Base-by-base conservation (phyloP, 1,284 basidiomycete genomes). In the Megacollybia platyphylla region DNA sequence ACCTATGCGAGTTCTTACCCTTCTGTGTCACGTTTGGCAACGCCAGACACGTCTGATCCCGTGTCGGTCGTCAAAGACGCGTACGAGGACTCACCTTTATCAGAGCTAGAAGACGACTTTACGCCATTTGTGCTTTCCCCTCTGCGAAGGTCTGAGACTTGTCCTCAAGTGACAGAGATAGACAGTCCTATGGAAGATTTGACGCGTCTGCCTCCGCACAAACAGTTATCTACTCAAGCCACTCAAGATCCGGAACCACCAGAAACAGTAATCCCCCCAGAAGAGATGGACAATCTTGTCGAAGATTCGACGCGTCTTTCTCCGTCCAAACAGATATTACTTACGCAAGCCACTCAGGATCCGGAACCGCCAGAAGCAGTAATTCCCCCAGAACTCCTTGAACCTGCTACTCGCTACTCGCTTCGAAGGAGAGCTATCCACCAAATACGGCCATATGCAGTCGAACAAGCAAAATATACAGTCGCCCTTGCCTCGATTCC, bases 401-500 rank as follows among this genome's bases (percentile, higher is more conserved):
- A 36, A 7, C 50, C 47, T 24, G 5, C 20, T 17, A 47, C 49
- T 31, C 64, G 73, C 29, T 79, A 78, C 52, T 58, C 69, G 2
- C 56, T 79, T 38, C 72, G 77, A 27, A 53, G 51, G 40, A 68
- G 78, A 32, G 57, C 67, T 36, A 55, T 65, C 29, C 60, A 66
- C 36, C 78, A 80, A 49, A 46, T 73, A 18, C 67, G 66, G 30
- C 78, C 78, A 3, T 80, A 75, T 47, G 62, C 62, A 4, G 63
- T 65, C 27, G 77, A 80, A 42, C 60, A 67, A 39, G 41, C 61
- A 10, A 36, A 58, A 36, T 80, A 80, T 53, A 65, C 68, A 41
- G 54, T 55, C 10, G 61, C 66, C 29, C 52, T 81, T 42, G 60
- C 59, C 29, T 46, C 54, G 4, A 66, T 66, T 46, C 77, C 76